A percentile compares a stretch with the other conserved stretches of the same genome.
Evolutionary conservation across 2,329 filamentous ascomycete genomes (phyloP).

Genomic region (Fusarium oxysporum): DNA sequence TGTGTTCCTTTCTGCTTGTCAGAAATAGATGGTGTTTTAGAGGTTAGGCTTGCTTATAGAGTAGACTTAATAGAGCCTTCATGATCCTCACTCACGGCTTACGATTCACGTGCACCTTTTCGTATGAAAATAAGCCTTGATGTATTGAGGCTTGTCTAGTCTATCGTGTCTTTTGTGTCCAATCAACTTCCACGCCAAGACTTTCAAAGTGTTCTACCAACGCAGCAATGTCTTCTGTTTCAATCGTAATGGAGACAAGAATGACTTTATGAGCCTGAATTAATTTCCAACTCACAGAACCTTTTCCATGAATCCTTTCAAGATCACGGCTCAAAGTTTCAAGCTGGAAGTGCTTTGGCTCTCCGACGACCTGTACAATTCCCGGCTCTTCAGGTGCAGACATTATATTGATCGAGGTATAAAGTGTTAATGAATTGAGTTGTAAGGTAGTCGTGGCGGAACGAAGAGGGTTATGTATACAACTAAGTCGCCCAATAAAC

Average conservation of each 20-base stretch:
- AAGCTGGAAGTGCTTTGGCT: background rate
- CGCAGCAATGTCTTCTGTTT: background rate
- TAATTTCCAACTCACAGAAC: too few relatives aligned
- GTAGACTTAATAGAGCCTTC: background rate
- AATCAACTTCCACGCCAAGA: background rate
- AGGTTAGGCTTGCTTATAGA: background rate
- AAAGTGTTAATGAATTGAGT: too few relatives aligned
- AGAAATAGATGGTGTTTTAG: background rate
- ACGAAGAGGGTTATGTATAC: too few relatives aligned
- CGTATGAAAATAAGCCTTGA: too few relatives aligned
- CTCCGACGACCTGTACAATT: background rate
- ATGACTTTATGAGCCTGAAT: background rate
- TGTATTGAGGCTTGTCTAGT: too few relatives aligned
- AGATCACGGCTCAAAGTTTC: background rate
- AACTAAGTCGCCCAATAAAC: too few relatives aligned
- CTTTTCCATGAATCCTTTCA: background rate
- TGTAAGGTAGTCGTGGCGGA: too few relatives aligned
- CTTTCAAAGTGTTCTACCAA: background rate
- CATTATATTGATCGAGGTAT: too few relatives aligned
- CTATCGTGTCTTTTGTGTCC: too few relatives aligned
- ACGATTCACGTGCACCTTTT: too few relatives aligned
- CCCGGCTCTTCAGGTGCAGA: background rate
- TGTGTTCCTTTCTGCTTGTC: background rate
- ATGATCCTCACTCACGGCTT: background rate
- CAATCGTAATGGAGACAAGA: background rate